A percentile compares a stretch with the other conserved stretches of the same genome.
Evolutionary conservation across 331 rosid species (phyloP).

Genomic region (Malus hybrid): DNA sequence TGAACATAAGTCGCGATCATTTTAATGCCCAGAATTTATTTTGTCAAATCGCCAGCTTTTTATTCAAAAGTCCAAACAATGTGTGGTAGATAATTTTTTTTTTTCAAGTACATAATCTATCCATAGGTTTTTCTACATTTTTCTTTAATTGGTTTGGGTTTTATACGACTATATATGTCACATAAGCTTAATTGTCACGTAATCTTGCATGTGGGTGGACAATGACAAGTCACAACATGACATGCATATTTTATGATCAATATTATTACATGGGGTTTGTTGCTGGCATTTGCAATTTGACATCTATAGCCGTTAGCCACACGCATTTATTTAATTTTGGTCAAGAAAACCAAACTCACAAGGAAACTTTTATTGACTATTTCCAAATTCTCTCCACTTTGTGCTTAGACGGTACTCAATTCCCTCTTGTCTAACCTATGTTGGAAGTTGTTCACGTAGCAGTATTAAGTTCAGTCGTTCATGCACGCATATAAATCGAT

Average conservation of each 20-base stretch:
- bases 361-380: not conserved
- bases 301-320: not conserved
- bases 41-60: too few species aligned
- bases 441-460: not conserved
- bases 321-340: not conserved
- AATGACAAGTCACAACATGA: not conserved
- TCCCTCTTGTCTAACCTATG: not conserved
- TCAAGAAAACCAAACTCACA: not conserved
- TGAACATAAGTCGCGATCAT: not conserved
- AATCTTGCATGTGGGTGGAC: not conserved
- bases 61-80: too few species aligned
- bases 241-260: not conserved
- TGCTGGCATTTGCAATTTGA: not conserved
- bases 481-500: accelerated
- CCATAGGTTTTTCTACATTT: not conserved
- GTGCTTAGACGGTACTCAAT: too few species aligned
- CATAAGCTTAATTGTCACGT: not conserved
- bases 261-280: not conserved
- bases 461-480: too few species aligned
- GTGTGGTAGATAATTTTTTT: too few species aligned
- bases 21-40: not conserved
- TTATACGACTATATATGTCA: too few species aligned
- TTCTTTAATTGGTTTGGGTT: not conserved
- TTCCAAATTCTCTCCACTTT: not conserved
- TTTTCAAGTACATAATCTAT: too few species aligned